Evolutionary conservation across 1,284 basidiomycete genomes (phyloP), one percentile per base, ranked within the genome.

Genomic region (Ceratobasidium papillatum): DNA sequence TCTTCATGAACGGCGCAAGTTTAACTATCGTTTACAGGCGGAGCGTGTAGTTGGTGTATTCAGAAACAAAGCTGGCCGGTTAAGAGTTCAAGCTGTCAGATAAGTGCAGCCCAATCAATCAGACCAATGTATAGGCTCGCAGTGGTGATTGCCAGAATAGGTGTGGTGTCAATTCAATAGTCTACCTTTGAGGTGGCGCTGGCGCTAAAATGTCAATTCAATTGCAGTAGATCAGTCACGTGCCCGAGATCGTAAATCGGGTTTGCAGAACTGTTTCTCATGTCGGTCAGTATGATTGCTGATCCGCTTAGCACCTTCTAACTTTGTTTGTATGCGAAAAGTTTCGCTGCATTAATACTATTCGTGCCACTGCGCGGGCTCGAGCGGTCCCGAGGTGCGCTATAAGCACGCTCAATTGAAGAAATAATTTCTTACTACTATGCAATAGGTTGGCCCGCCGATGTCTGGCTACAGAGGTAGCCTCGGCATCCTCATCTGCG

Each of bases 381-480:
- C 69, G 69, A 14, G 25, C 12, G 25, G 34, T 34, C 36, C 45
- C 69, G 14, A 61, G 69, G 69, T 72, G 41, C 32, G 43, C 30
- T 11, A 17, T 36, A 8, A 14, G 7, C 8, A 12, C 30, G 34
- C 25, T 11, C 25, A 36, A 34, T 61, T 56, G 12, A 8, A 34
- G 25, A 7, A 19, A 22, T 25, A 25, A 11, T 58, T 34, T 45
- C 41, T 34, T 38, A 51, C 58, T 27, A 59, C 17, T 25, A 11
- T 14, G 41, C 27, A n/a, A 45, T 49, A 72, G 69, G 64, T 52
- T 73, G 32, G 32, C 61, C 17, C 69, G 32, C 36, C 38, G 74
- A 63, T 73, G 51, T 62, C 38, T 76, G 25, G 73, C 78, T 14
- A 75, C 77, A 9, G 74, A 71, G 25, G 49, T 76, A 25, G 25